Evolutionary conservation across 306 rosid species (phyloP).

Genomic region (Begonia peltatifolia): DNA sequence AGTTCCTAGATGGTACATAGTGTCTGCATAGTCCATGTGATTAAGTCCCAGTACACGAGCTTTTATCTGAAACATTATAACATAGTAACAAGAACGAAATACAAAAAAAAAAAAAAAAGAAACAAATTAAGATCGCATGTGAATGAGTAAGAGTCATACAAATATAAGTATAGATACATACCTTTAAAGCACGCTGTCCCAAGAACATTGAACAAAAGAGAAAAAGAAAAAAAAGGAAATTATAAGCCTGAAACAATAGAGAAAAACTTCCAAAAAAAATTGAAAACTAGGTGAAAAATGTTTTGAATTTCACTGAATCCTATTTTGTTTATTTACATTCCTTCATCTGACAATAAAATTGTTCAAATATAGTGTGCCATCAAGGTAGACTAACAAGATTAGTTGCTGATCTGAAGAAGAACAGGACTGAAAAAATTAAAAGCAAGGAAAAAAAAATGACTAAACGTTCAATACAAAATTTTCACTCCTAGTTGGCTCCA

Average conservation of each 20-base stretch:
- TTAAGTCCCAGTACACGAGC: constrained; percentile 57
- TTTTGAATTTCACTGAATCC: no score
- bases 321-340: no score
- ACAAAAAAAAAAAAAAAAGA: no score
- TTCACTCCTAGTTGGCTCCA: background rate
- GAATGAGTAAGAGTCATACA: background rate
- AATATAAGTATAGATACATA: constrained; percentile 15
- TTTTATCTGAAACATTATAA: constrained; percentile 45
- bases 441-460: no score
- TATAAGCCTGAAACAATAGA: constrained; percentile 5
- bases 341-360: no score
- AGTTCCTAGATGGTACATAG: constrained; percentile 84
- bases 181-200: constrained; percentile 80
- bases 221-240: constrained; percentile 14
- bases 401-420: no score
- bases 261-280: no score
- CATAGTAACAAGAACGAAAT: constrained; percentile 6
- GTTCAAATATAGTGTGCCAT: no score
- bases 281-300: no score
- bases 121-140: background rate
- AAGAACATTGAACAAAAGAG: constrained; percentile 11
- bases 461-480: background rate
- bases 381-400: no score
- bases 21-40: constrained; percentile 73
- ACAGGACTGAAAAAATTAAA: no score